phyloP scores from a whole-genome alignment of 805 yeast species.

The Myxozyma lipomycoides region DNA sequence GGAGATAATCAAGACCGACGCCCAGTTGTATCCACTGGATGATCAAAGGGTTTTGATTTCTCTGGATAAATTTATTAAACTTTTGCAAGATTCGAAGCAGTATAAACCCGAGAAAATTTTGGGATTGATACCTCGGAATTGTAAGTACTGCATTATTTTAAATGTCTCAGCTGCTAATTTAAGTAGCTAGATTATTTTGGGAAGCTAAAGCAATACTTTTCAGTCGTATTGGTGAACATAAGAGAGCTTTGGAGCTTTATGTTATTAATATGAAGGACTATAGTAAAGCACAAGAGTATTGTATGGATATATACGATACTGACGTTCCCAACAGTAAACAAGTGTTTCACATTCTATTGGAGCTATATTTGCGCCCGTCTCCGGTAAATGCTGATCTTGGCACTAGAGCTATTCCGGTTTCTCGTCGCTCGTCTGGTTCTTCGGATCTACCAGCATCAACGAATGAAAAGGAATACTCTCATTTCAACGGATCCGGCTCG shows the following conservation, averaged over 20 bases:
- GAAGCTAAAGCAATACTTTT: slow-evolving; percentile 56
- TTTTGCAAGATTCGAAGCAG: slow-evolving; percentile 38
- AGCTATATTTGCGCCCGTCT: slow-evolving; percentile 37
- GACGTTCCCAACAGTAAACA: slow-evolving; percentile 42
- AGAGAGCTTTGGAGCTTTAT: slow-evolving; percentile 58
- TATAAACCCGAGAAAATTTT: slow-evolving; percentile 44
- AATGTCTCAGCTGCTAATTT: background rate
- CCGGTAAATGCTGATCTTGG: background rate
- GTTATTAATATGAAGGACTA: slow-evolving; percentile 56
- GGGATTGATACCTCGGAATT: slow-evolving; percentile 31
- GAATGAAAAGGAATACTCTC: background rate
- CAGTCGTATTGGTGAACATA: slow-evolving; percentile 56
- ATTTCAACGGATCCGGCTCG: background rate
- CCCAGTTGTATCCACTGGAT: slow-evolving; percentile 21
- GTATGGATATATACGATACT: slow-evolving; percentile 46
- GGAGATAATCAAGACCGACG: slow-evolving; percentile 29
- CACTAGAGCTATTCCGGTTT: background rate
- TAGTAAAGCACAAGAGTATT: slow-evolving; percentile 56
- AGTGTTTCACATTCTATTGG: slow-evolving; percentile 49
- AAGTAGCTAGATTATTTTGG: slow-evolving; percentile 26
- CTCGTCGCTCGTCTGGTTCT: background rate
- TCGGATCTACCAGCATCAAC: background rate
- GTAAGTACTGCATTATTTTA: slow-evolving; percentile 17
- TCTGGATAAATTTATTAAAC: slow-evolving; percentile 36
- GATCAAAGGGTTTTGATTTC: slow-evolving; percentile 23